Evolutionary conservation across 495 filamentous ascomycete species (phyloP).

Genomic region (Podospora pseudopauciseta): DNA sequence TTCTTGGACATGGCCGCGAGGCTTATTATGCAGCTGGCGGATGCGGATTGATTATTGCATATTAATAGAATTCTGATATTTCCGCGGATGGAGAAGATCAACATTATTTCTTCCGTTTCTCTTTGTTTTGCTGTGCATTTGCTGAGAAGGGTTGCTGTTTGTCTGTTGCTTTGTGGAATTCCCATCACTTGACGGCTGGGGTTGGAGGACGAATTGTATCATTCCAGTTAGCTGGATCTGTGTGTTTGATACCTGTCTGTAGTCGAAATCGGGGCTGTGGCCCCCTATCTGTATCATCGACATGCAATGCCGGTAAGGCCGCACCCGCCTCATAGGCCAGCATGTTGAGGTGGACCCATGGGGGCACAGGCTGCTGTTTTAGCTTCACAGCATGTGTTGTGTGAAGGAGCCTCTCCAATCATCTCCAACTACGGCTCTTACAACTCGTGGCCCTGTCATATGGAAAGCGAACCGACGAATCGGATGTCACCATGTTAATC

Average conservation of each 20-base stretch:
- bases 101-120: neutral
- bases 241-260: too few species aligned
- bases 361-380: neutral
- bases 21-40: constrained; percentile 73
- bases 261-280: too few species aligned
- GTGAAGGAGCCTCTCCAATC: neutral
- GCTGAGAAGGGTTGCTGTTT: too few species aligned
- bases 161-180: too few species aligned
- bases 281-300: too few species aligned
- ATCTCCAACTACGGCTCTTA: neutral
- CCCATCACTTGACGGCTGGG: too few species aligned
- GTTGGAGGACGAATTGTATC: too few species aligned
- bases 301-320: neutral
- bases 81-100: neutral
- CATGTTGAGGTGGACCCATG: neutral
- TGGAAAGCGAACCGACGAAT: neutral
- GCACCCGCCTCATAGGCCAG: neutral
- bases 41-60: constrained; percentile 49
- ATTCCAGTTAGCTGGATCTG: too few species aligned
- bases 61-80: neutral
- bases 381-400: neutral
- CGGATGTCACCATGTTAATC: neutral
- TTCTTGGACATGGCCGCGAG: constrained; percentile 70
- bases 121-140: neutral
- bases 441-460: neutral